Conservation (phyloP, 306 rosid species). For the Hylodesmum podocarpum region DNA sequence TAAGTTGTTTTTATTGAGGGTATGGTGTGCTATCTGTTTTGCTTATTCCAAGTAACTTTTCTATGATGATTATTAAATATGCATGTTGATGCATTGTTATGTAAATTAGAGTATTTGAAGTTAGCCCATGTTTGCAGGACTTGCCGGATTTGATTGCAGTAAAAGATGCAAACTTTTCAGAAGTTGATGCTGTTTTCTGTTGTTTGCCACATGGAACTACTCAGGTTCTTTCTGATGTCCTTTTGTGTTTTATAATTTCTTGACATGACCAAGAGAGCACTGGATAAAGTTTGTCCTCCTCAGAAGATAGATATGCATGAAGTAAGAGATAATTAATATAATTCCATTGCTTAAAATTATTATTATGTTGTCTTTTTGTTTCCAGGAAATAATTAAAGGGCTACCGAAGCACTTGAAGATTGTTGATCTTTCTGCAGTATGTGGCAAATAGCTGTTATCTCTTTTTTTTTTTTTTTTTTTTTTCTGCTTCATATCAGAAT, state of each 20-base stretch:
- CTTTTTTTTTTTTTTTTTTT: neutral
- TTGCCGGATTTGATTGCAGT: slow-evolving; percentile 84
- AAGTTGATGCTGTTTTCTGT: slow-evolving; percentile 91
- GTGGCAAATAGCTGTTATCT: slow-evolving; percentile 25
- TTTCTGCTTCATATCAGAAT: slow-evolving; percentile 16
- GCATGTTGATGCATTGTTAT: neutral
- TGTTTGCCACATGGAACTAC: slow-evolving; percentile 98
- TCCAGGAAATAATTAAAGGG: slow-evolving; percentile 88
- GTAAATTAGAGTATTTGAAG: slow-evolving; percentile 8
- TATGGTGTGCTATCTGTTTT: slow-evolving; percentile 12
- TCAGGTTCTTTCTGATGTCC: slow-evolving; percentile 52
- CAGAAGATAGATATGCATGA: neutral
- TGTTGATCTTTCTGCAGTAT: slow-evolving; percentile 99
- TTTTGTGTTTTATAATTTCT: slow-evolving; percentile 9
- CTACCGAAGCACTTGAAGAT: slow-evolving; percentile 86
- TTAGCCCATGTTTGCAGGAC: slow-evolving; percentile 48
- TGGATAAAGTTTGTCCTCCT: neutral
- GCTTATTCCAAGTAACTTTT: neutral
- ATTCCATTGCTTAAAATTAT: neutral
- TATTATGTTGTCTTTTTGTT: slow-evolving; percentile 29
- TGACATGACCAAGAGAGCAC: neutral
- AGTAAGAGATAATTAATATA: neutral
- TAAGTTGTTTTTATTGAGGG: neutral
- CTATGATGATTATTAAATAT: slow-evolving; percentile 6
- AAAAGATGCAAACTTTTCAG: slow-evolving; percentile 80